Conservation (phyloP, 768 basidiomycete genomes). For the Boletus subcaerulescens region DNA sequence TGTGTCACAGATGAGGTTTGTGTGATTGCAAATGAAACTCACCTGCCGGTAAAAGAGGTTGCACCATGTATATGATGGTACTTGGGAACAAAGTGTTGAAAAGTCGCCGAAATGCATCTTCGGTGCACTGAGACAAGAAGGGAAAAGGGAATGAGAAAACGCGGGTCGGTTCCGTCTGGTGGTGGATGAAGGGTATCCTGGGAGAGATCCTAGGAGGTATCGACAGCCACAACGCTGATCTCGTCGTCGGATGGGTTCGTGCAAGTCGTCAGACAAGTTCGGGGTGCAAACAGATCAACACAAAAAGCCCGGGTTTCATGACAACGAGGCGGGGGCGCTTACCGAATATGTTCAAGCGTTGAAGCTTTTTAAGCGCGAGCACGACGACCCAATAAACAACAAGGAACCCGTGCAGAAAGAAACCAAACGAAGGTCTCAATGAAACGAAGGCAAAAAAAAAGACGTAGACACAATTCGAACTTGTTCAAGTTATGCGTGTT, state of each 20-base stretch:
- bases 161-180: constrained; percentile 5
- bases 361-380: background rate
- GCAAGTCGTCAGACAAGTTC: constrained; percentile 29
- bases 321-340: constrained; percentile 18
- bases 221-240: constrained; percentile 13
- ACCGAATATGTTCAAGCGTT: background rate
- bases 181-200: constrained; percentile 10
- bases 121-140: background rate
- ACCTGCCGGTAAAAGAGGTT: constrained; percentile 94
- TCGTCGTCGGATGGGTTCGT: constrained; percentile 21
- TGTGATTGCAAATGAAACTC: constrained; percentile 20
- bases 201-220: constrained; percentile 19
- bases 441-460: background rate
- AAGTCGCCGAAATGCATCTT: constrained; percentile 74
- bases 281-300: constrained; percentile 31
- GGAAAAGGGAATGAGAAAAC: background rate
- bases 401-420: background rate
- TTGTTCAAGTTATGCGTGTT: background rate
- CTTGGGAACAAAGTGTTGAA: constrained; percentile 57
- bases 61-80: constrained; percentile 87
- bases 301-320: constrained; percentile 22
- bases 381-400: background rate
- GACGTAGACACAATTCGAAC: background rate
- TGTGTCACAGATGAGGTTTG: constrained; percentile 3
- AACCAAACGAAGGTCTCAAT: no score